Evolutionary conservation across 2,329 filamentous ascomycete species (phyloP), one percentile per base, ranked within the genome.

Genomic region (Grosmannia huntii): DNA sequence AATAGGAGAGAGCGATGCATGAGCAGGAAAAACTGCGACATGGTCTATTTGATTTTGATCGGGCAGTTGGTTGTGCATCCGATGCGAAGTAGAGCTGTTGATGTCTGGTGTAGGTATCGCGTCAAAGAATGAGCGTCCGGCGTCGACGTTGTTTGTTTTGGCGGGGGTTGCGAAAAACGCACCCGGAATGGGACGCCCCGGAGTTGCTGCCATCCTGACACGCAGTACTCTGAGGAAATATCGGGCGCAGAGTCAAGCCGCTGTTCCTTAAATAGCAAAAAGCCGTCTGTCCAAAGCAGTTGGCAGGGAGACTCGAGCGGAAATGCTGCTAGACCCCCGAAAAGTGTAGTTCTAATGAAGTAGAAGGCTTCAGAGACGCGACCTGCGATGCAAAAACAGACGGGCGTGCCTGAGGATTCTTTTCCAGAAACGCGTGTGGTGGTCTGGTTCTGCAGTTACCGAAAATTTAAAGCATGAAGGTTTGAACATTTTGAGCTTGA

Each of bases 81-180:
- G 41, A 5, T 21, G 44, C 10, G 14, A 10, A 1, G 53, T 71
- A 64, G 50, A n/a, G 36, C 16, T 63, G 44, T 59, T 63, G 48
- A 60, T 59, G 23, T 62, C 58, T 56, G 64, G 60, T 21, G 62
- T 59, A 52, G 64, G 61, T 33, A 31, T 49, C 36, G 69, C 66
- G 54, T 66, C 63, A 58, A 83, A 84, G 55, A 82, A 72, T 59
- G 76, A 75, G 62, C 80, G 77, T 60, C 76, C 75, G 60, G 25
- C 50, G 16, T 82, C 76, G 62, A 70, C 64, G 64, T 76, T 75
- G 56, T 77, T 76, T 57, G 73, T 70, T 41, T 79, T 75, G 59
- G 85, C 87, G 53, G 88, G 88, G 25, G 89, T 92, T 66, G 86
- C 82, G 67, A 90, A 73, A 68, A 85, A 92, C 66, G 85, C 84